Percentiles rank a stretch among this genome's conserved stretches.
Conservation (phyloP, 176 grass and related monocot species). For the Aegilops speltoides region DNA sequence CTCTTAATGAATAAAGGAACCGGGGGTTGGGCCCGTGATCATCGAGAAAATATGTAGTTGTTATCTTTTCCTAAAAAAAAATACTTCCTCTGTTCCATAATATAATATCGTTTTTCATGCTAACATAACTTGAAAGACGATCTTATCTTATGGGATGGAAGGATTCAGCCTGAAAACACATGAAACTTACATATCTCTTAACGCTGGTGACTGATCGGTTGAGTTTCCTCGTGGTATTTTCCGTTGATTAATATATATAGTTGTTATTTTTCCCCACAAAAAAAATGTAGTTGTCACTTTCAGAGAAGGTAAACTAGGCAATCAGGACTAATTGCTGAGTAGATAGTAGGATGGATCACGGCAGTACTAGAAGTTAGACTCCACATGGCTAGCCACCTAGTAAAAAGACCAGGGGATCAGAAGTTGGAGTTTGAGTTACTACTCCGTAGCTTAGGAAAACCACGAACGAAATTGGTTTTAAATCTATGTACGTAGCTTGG, state of each 20-base stretch:
- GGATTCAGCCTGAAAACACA: too few species aligned
- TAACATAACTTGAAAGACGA: too few species aligned
- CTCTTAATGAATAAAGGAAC: too few species aligned
- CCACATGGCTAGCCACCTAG: constrained; percentile 1
- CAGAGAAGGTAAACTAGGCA: not conserved
- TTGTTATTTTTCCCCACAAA: not conserved
- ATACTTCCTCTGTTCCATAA: too few species aligned
- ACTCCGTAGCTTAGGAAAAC: constrained; percentile 7
- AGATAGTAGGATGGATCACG: not conserved
- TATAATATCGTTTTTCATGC: too few species aligned
- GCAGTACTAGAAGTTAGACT: not conserved
- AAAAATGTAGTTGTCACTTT: not conserved
- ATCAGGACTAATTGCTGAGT: not conserved
- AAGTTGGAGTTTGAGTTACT: not conserved
- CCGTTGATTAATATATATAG: not conserved
- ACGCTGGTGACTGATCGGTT: not conserved
- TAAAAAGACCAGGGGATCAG: not conserved
- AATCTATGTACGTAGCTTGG: constrained; percentile 5
- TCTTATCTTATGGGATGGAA: too few species aligned
- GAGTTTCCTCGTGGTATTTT: not conserved
- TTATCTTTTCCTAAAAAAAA: too few species aligned
- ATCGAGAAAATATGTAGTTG: too few species aligned
- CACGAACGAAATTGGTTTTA: not conserved
- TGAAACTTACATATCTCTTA: not conserved
- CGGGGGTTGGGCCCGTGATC: too few species aligned